These are phyloP conservation scores for Sporothrix humicola DNA, from an alignment of 2,329 filamentous ascomycete genomes.

Conservation along the genomic window DNA sequence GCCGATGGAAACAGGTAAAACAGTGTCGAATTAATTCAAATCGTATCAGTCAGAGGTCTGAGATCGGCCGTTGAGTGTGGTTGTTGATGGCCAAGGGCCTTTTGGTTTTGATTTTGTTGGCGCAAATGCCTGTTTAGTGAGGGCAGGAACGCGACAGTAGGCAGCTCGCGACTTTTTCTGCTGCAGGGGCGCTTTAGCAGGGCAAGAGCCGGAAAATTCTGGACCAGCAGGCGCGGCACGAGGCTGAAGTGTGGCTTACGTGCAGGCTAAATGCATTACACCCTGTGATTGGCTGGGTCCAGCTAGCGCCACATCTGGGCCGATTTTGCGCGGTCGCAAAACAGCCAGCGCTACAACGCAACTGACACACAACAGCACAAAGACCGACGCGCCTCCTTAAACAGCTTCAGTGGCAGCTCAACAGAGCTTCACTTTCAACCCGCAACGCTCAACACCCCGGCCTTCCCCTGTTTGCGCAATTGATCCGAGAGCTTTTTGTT, in stretches of 20 bases:
- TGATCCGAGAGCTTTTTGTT: not conserved
- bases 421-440: not conserved
- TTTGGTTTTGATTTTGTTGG: not conserved
- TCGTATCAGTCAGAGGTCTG: not conserved
- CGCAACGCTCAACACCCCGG: not conserved
- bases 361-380: constrained; percentile 2
- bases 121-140: constrained; percentile 1
- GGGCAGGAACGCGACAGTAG: constrained; percentile 21
- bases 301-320: constrained; percentile 33
- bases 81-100: not conserved
- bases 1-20: not conserved
- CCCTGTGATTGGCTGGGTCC: constrained; percentile 2
- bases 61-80: not conserved
- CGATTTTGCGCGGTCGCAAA: constrained; percentile 14
- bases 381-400: constrained; percentile 30
- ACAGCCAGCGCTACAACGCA: constrained; percentile 21
- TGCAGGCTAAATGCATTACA: not conserved
- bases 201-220: constrained; percentile 21
- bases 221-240: constrained; percentile 15
- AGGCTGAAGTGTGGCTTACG: constrained; percentile 39
- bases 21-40: not conserved
- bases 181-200: not conserved
- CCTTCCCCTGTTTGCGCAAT: no score
- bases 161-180: constrained; percentile 31
- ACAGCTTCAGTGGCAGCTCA: not conserved